Percentiles rank a stretch among this genome's conserved stretches.
phyloP scores from a whole-genome alignment of 208 protist species.

The Trypanosoma grayi region DNA sequence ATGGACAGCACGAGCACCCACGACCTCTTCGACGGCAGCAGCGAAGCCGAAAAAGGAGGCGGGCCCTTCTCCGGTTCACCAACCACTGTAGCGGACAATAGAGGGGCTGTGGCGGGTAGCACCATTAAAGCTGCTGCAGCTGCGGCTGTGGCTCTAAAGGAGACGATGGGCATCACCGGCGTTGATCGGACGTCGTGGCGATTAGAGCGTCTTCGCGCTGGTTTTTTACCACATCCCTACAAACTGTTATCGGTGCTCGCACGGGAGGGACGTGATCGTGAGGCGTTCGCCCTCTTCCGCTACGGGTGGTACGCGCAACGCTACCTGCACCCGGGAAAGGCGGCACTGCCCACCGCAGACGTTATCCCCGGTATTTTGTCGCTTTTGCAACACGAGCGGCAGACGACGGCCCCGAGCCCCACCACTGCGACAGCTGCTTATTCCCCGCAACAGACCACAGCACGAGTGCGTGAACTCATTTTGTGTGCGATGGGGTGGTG shows the following conservation, averaged over 20 bases:
- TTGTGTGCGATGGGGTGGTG: slow-evolving; percentile 54
- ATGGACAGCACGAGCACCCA: slow-evolving; percentile 5
- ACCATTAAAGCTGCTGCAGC: neutral
- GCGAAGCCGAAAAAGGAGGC: slow-evolving; percentile 19
- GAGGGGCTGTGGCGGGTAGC: neutral
- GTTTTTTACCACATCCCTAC: slow-evolving; percentile 40
- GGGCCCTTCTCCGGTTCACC: neutral
- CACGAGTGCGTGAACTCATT: slow-evolving; percentile 31
- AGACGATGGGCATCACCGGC: neutral
- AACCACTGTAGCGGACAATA: neutral
- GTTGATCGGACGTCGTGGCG: slow-evolving; percentile 7
- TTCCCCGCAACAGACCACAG: neutral
- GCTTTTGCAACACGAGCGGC: slow-evolving; percentile 15
- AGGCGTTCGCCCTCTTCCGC: slow-evolving; percentile 60
- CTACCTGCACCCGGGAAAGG: slow-evolving; percentile 29
- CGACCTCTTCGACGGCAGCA: slow-evolving; percentile 16
- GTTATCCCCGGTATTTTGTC: slow-evolving; percentile 19
- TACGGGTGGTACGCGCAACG: slow-evolving; percentile 50
- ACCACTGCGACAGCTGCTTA: no score
- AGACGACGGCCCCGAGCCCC: neutral
- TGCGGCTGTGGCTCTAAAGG: neutral
- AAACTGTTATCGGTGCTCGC: slow-evolving; percentile 46
- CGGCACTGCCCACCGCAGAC: neutral
- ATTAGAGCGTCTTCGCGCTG: slow-evolving; percentile 32
- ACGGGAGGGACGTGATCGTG: slow-evolving; percentile 56